Evolutionary conservation across 1,284 basidiomycete species (phyloP), one percentile per base, ranked within the genome.

Genomic region (Hortiboletus rubellus): DNA sequence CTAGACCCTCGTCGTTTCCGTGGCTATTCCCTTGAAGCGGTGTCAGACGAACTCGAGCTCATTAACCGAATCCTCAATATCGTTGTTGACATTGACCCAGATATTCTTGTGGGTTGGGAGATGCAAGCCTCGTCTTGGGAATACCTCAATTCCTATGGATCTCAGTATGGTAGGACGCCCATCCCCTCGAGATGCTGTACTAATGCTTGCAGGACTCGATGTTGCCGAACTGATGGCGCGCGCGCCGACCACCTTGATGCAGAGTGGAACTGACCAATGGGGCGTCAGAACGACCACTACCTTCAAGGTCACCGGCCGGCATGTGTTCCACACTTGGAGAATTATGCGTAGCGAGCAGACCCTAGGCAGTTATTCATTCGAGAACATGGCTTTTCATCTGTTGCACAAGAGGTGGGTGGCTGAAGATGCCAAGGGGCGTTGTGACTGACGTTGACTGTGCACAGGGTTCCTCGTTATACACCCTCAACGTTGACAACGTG

Each of bases 31-130:
- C 68, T 88, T 18, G 82, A 89, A 51, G 69, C 80, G 11, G 86
- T 92, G 15, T 74, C 84, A 0, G 81, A 73, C 47, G 96, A 99
- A 74, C 76, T 95, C 12, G 94, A 95, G 33, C 74, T 98, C 17
- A 77, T 98, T 57, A 96, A 96, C 64, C 77, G 77, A 46, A 68
- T 95, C 9, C 79, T 94, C 33, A 94, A 98, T 66, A 74, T 87
- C 24, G 83, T 97, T 2, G 73, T 86, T 27, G 82, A 86, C 0
- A 77, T 92, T 66, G 94, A 99, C 72, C 96, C 96, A 0, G 96
- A 99, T 70, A 88, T 98, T 44, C 70, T 99, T 3, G 82, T 86
- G 0, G 96, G 96, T 10, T 98, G 94, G 91, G 96, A 99, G 63
- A 81, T 97, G 14, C 92, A 98, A 68, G 81, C 82, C 17, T 79